phyloP scores from a whole-genome alignment of 306 rosid species.

The Macrotyloma uniflorum region DNA sequence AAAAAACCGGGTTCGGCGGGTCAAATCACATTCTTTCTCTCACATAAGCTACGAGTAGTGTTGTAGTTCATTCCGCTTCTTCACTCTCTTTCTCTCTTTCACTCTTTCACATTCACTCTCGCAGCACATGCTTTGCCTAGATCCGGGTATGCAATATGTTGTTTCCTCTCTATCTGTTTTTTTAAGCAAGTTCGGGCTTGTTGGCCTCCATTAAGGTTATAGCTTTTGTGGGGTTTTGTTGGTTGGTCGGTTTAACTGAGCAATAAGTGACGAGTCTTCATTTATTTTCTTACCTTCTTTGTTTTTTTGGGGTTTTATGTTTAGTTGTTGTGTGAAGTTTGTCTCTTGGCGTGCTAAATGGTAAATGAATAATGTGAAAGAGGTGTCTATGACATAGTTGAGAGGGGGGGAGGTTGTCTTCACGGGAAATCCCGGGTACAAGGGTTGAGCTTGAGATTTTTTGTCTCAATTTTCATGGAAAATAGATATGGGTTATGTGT shows the following conservation, averaged over 20 bases:
- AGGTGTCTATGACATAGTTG: slow-evolving; percentile 19
- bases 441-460: slow-evolving; percentile 40
- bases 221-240: slow-evolving; percentile 31
- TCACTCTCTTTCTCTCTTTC: not conserved
- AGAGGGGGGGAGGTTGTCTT: slow-evolving; percentile 6
- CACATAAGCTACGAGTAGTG: not conserved
- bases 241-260: slow-evolving; percentile 19
- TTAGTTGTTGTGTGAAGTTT: slow-evolving; percentile 1
- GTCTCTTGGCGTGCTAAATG: slow-evolving; percentile 5
- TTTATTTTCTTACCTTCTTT: not conserved
- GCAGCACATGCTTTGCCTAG: slow-evolving; percentile 44
- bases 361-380: slow-evolving; percentile 23
- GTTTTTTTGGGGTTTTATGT: not conserved
- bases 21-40: slow-evolving; percentile 53
- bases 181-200: not conserved
- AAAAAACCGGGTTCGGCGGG: slow-evolving; percentile 60
- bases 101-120: not conserved
- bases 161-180: slow-evolving; percentile 18
- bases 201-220: slow-evolving; percentile 21
- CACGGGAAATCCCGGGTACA: slow-evolving; percentile 1
- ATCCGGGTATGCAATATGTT: slow-evolving; percentile 67
- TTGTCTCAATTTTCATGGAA: not conserved
- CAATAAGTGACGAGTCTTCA: not conserved
- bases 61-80: slow-evolving; percentile 12
- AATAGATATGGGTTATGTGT: slow-evolving; percentile 33